phyloP scores from a whole-genome alignment of 2,329 filamentous ascomycete genomes.

The Chaetomium sp. region DNA sequence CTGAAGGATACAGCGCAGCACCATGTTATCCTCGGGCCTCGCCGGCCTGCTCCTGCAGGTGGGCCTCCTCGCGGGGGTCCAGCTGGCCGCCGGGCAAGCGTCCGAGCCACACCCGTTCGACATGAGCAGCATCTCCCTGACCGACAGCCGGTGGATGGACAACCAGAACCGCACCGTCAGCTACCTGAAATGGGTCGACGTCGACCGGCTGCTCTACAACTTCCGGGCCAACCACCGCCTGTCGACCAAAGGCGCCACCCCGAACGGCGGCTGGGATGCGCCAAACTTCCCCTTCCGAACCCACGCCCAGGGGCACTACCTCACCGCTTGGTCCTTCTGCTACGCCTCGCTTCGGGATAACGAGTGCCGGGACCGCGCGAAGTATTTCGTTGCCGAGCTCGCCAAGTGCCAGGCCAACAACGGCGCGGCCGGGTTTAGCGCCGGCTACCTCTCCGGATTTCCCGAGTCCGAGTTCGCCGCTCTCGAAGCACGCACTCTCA shows the following conservation, averaged over 20 bases:
- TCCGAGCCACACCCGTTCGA: slow-evolving; percentile 39
- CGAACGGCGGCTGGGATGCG: slow-evolving; percentile 56
- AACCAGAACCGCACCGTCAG: slow-evolving; percentile 51
- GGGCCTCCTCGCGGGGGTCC: neutral
- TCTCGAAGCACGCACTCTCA: slow-evolving; percentile 48
- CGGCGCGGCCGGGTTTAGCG: slow-evolving; percentile 45
- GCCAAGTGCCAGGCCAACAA: slow-evolving; percentile 57
- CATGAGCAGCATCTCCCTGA: slow-evolving; percentile 45
- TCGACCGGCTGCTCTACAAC: slow-evolving; percentile 51
- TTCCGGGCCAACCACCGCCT: slow-evolving; percentile 51
- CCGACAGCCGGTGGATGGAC: slow-evolving; percentile 42
- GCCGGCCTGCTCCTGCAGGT: neutral
- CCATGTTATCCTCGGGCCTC: neutral
- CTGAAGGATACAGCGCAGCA: neutral
- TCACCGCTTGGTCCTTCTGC: slow-evolving; percentile 49
- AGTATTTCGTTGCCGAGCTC: slow-evolving; percentile 50
- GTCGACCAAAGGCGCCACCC: slow-evolving; percentile 48
- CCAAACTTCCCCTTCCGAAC: slow-evolving; percentile 56
- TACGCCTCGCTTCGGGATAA: slow-evolving; percentile 41
- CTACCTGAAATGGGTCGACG: slow-evolving; percentile 50
- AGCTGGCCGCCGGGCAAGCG: neutral
- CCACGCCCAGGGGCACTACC: slow-evolving; percentile 54
- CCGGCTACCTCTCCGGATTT: slow-evolving; percentile 55
- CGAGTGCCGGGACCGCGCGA: slow-evolving; percentile 49
- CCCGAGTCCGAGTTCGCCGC: slow-evolving; percentile 53